Percentiles rank a stretch among this genome's conserved stretches.
Conservation (phyloP, 2,329 filamentous ascomycete genomes). For the Chrysoporthe deuterocubensis region DNA sequence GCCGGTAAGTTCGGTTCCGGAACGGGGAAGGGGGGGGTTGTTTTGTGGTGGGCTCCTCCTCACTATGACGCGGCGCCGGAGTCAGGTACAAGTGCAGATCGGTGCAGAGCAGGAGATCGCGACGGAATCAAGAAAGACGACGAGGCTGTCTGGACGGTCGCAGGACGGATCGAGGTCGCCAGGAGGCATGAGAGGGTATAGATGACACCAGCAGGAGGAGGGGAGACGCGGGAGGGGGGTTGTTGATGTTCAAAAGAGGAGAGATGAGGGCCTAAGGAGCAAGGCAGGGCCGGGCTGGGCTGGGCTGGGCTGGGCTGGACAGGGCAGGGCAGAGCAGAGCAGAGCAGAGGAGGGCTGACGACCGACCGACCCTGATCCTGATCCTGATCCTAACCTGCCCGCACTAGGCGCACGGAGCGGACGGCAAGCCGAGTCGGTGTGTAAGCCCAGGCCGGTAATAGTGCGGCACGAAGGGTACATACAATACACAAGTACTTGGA, state of each 20-base stretch:
- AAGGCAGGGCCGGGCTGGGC: too few species aligned
- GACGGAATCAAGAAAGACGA: neutral
- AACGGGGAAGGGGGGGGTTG: neutral
- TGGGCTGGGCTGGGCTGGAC: too few species aligned
- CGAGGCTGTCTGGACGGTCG: neutral
- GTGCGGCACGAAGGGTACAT: conserved; percentile 13
- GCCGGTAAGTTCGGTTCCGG: conserved; percentile 23
- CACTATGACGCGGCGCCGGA: conserved; percentile 9
- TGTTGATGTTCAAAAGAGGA: neutral
- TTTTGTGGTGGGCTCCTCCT: neutral
- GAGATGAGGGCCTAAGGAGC: neutral
- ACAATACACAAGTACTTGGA: neutral
- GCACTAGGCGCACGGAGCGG: conserved; percentile 21
- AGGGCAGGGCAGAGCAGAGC: neutral
- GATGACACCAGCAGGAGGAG: neutral
- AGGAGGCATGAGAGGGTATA: neutral
- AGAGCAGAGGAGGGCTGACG: conserved; percentile 1
- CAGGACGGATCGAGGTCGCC: neutral
- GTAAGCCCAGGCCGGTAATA: conserved; percentile 10
- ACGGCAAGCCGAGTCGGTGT: conserved; percentile 24
- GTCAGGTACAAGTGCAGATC: neutral
- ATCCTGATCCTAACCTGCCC: conserved; percentile 7
- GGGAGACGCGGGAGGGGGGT: conserved; percentile 6
- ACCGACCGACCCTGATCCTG: neutral
- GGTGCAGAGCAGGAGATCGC: neutral